phyloP scores from a whole-genome alignment of 1,284 basidiomycete species.

The Rhodotorula glutinis region DNA sequence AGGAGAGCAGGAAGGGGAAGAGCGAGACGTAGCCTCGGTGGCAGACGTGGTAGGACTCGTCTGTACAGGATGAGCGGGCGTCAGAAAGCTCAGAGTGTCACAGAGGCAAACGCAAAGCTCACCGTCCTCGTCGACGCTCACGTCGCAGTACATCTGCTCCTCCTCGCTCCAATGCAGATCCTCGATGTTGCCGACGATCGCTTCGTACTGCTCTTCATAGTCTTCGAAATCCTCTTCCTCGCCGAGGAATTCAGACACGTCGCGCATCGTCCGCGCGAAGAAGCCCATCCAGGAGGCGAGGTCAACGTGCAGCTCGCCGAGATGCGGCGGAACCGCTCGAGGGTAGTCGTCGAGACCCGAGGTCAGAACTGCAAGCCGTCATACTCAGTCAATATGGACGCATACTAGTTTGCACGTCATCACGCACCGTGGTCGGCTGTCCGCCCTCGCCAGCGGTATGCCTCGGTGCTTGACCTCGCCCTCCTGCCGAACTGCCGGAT shows the following conservation, averaged over 20 bases:
- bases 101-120: slow-evolving; percentile 30
- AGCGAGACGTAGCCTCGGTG: slow-evolving; percentile 88
- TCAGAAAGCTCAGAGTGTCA: not conserved
- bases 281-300: slow-evolving; percentile 93
- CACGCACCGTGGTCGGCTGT: slow-evolving; percentile 49
- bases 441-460: slow-evolving; percentile 90
- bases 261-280: slow-evolving; percentile 82
- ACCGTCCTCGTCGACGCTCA: slow-evolving; percentile 79
- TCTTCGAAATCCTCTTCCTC: slow-evolving; percentile 73
- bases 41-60: slow-evolving; percentile 85
- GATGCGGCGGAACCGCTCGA: slow-evolving; percentile 71
- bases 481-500: slow-evolving; percentile 81
- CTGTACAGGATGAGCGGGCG: slow-evolving; percentile 50
- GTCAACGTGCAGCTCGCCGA: slow-evolving; percentile 88
- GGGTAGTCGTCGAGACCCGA: slow-evolving; percentile 96
- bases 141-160: slow-evolving; percentile 87
- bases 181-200: slow-evolving; percentile 79
- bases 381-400: too few species aligned
- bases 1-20: slow-evolving; percentile 81
- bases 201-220: slow-evolving; percentile 71
- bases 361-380: slow-evolving; percentile 65
- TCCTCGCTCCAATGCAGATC: slow-evolving; percentile 88
- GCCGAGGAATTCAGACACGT: slow-evolving; percentile 76
- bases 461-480: slow-evolving; percentile 79
- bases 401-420: too few species aligned